Evolutionary conservation across 352 stramenopile genomes (phyloP), one percentile per base, ranked within the genome.

Genomic region (Phytophthora crassamura): DNA sequence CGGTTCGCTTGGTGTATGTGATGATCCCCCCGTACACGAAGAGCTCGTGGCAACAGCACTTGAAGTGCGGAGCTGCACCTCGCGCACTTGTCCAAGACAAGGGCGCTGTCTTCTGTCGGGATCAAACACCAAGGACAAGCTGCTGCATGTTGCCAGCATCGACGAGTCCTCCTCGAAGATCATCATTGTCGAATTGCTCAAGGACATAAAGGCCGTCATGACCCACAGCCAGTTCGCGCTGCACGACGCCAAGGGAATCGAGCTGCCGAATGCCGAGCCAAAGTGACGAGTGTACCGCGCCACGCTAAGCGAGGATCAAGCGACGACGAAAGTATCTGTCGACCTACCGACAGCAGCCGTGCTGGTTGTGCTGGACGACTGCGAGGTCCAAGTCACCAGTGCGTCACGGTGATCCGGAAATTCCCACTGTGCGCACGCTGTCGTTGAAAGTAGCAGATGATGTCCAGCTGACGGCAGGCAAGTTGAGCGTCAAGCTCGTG

Each of bases 1-100:
- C 33, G 7, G 42, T 78, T 30, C 74, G 74, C 1, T 30, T 78
- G 39, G 61, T 79, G 39, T 58, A 49, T 48, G 70, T 64, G 18
- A 34, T 67, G 42, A 64, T 82, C 43, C 69, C 74, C 3, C 42
- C 67, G 51, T 48, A 69, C 40, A 72, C 64, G 15, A 68, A 63
- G 14, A 69, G 75, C 28, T 58, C 75, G 25, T 80, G 75, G 64
- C 75, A 83, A 32, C 68, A 76, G 51, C 75, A 83, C 54, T 30
- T 73, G 22, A 68, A 76, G 25, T 80, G n/a, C n/a, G 1, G 9
- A 47, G 7, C 53, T 54, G 3, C 49, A 40, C 30, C 52, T 25
- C 22, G 3, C 22, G 22, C 64, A 22, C 51, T 81, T 36, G 12
- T 38, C n/a, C 55, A 70, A 33, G 20, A 45, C 25, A 57, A 59